phyloP scores from a whole-genome alignment of 768 basidiomycete genomes.

The Astraeus odoratus region DNA sequence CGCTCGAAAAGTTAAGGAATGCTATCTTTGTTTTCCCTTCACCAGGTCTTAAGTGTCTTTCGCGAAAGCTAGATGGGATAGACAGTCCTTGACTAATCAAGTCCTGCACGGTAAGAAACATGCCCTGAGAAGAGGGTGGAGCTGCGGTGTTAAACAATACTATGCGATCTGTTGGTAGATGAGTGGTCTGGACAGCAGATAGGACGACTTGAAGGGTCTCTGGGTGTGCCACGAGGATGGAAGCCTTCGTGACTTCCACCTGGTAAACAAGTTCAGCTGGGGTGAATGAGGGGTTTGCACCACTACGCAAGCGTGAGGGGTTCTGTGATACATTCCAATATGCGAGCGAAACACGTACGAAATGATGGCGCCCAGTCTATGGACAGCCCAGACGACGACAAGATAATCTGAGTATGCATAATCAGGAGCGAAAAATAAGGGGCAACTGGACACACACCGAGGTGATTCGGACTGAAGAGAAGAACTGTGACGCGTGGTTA shows the following conservation, averaged over 20 bases:
- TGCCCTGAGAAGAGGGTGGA: not conserved
- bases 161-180: constrained; percentile 39
- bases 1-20: constrained; percentile 66
- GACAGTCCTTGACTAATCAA: constrained; percentile 45
- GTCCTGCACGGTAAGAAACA: constrained; percentile 34
- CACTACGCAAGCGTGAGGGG: constrained; percentile 28
- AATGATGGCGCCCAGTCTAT: constrained; percentile 49
- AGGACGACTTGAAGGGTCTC: constrained; percentile 36
- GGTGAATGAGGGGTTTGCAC: constrained; percentile 57
- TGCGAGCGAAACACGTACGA: constrained; percentile 35
- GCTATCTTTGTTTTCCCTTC: constrained; percentile 68
- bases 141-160: constrained; percentile 31
- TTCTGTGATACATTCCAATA: not conserved
- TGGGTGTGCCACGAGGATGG: constrained; percentile 44
- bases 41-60: constrained; percentile 44
- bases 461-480: constrained; percentile 60
- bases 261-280: constrained; percentile 54
- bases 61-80: constrained; percentile 34
- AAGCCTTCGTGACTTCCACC: constrained; percentile 39
- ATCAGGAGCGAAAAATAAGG: not conserved
- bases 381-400: constrained; percentile 48
- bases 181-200: constrained; percentile 35
- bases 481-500: constrained; percentile 38
- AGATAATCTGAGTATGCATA: constrained; percentile 38
- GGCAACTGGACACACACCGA: constrained; percentile 35